These are phyloP conservation scores for Lasiosphaeria ovina DNA, from an alignment of 495 filamentous ascomycete species.

Conservation along the genomic window DNA sequence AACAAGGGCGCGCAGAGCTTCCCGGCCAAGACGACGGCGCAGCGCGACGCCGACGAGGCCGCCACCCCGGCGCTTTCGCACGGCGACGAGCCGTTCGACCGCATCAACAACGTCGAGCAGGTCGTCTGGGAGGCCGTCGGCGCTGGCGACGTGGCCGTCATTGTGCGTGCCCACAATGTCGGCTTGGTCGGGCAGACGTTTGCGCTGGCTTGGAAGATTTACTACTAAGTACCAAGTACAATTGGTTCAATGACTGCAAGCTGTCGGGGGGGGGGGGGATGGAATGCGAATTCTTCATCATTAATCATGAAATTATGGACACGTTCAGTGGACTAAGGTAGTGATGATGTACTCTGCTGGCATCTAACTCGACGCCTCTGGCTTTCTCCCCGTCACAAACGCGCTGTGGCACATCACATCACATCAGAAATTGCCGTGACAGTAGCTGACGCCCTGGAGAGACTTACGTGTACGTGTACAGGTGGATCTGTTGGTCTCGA, in stretches of 20 bases:
- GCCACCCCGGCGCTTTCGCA: background rate
- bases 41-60: constrained; percentile 1
- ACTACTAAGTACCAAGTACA: too few species aligned
- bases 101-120: constrained; percentile 9
- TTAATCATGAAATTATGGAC: too few species aligned
- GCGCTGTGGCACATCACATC: background rate
- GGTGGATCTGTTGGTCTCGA: constrained; percentile 8
- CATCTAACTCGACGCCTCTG: background rate
- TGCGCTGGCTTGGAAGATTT: background rate
- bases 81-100: background rate
- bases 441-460: background rate
- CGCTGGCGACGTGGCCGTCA: background rate
- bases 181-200: background rate
- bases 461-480: constrained; percentile 6
- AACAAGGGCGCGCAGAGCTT: background rate
- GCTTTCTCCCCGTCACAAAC: background rate
- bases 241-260: too few species aligned
- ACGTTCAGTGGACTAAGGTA: too few species aligned
- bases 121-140: background rate
- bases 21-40: background rate
- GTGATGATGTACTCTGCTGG: too few species aligned
- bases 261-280: too few species aligned
- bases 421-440: background rate
- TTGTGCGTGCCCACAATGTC: background rate
- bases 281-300: too few species aligned